These are phyloP conservation scores for Suillus plorans DNA, from an alignment of 768 basidiomycete species.

Conservation along the genomic window DNA sequence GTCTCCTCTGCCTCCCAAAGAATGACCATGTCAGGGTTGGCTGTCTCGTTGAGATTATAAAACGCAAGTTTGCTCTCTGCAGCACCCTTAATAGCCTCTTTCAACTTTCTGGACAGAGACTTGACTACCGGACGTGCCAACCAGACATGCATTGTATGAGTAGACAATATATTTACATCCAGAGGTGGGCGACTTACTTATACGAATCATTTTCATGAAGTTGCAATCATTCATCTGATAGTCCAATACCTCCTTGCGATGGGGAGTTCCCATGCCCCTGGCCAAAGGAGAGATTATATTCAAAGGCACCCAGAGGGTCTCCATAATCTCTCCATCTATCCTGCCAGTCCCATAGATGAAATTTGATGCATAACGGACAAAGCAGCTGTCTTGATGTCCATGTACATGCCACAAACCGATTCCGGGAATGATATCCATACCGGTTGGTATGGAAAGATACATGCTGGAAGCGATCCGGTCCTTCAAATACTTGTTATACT, in stretches of 20 bases:
- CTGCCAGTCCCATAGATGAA: not conserved
- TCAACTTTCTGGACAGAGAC: conserved; percentile 1
- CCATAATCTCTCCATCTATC: conserved; percentile 11
- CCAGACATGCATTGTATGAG: not conserved
- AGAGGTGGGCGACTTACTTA: conserved; percentile 1
- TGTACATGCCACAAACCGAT: conserved; percentile 10
- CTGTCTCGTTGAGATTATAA: not conserved
- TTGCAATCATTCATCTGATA: conserved; percentile 25
- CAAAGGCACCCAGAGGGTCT: conserved; percentile 4
- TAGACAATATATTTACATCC: not conserved
- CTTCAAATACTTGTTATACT: conserved; percentile 19
- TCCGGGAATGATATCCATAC: conserved; percentile 1
- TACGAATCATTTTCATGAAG: conserved; percentile 22
- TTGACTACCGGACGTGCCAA: not conserved
- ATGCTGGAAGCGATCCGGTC: not conserved
- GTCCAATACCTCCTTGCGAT: conserved; percentile 19
- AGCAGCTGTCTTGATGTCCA: conserved; percentile 8
- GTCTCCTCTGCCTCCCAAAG: conserved; percentile 4
- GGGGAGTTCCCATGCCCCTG: not conserved
- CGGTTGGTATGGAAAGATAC: not conserved
- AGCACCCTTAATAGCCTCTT: not conserved
- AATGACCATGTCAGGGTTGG: not conserved
- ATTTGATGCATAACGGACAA: conserved; percentile 2
- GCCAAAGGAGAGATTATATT: conserved; percentile 6
- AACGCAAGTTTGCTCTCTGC: not conserved